Conservation (phyloP, 2,329 filamentous ascomycete genomes). For the Aspergillus luchuensis region DNA sequence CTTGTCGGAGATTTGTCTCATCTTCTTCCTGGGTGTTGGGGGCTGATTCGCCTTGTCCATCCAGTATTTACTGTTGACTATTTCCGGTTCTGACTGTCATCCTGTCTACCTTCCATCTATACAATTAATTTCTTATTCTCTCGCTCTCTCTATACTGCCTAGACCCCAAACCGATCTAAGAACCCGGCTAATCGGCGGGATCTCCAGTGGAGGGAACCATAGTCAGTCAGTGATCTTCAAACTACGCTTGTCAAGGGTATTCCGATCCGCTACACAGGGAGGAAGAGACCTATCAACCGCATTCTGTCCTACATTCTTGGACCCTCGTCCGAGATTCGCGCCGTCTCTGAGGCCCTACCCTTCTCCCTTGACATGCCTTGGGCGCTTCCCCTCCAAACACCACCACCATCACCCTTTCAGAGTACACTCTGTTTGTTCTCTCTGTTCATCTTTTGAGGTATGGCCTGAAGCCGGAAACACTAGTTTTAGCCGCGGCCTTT, state of each 20-base stretch:
- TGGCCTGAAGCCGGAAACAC: constrained; percentile 11
- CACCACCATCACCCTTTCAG: background rate
- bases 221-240: background rate
- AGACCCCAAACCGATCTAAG: background rate
- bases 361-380: constrained; percentile 24
- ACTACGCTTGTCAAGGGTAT: background rate
- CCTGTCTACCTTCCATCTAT: background rate
- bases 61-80: background rate
- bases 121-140: too few relatives aligned
- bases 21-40: background rate
- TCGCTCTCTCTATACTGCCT: background rate
- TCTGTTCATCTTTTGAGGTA: constrained; percentile 8
- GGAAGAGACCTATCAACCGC: constrained; percentile 1
- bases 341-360: constrained; percentile 8
- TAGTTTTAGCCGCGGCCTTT: background rate
- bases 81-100: background rate
- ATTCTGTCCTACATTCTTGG: constrained; percentile 25
- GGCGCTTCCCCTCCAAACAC: constrained; percentile 13
- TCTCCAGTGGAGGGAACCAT: background rate
- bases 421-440: constrained; percentile 11
- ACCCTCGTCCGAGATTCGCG: constrained; percentile 11
- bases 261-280: too few relatives aligned
- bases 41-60: background rate
- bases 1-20: constrained; percentile 5
- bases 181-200: constrained; percentile 1